A percentile compares a stretch with the other conserved stretches of the same genome.
These are phyloP conservation scores for Mortierella sp. DNA, from an alignment of 371 early-diverging fungal genomes.

Conservation along the genomic window DNA sequence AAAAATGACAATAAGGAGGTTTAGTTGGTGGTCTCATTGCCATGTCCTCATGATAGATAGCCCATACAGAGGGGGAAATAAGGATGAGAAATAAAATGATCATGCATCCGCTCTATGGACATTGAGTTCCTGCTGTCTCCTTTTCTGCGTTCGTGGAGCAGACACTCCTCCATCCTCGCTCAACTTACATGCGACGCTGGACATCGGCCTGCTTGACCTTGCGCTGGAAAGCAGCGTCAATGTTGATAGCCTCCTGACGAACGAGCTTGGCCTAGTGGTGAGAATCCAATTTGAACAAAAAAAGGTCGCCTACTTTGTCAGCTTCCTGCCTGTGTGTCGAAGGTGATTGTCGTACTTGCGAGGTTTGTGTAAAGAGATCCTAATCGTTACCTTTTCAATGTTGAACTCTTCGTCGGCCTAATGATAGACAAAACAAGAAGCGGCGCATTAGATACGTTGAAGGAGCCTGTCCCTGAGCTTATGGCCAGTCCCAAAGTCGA, in stretches of 20 bases:
- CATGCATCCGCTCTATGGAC: background rate
- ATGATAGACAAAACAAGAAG: background rate
- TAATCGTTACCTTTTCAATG: constrained; percentile 91
- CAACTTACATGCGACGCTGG: constrained; percentile 85
- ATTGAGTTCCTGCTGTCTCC: background rate
- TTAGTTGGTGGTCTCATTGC: background rate
- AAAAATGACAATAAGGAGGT: constrained; percentile 9
- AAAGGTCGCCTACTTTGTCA: background rate
- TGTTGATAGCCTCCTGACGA: constrained; percentile 89
- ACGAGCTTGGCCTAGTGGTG: constrained; percentile 86
- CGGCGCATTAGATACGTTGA: background rate
- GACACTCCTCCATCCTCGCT: background rate
- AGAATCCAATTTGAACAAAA: background rate
- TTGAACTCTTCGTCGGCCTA: constrained; percentile 98
- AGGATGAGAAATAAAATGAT: background rate
- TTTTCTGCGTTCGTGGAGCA: too few species aligned
- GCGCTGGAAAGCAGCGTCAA: constrained; percentile 91
- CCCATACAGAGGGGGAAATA: background rate
- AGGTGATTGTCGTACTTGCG: background rate
- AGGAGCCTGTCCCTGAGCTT: background rate
- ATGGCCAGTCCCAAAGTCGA: background rate
- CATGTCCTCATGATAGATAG: constrained; percentile 20
- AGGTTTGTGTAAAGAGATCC: constrained; percentile 12
- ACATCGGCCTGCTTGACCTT: constrained; percentile 94
- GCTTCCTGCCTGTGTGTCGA: background rate